A percentile compares a stretch with the other conserved stretches of the same genome.
Conservation (phyloP, 2,329 filamentous ascomycete genomes). For the Colletotrichum sp. region DNA sequence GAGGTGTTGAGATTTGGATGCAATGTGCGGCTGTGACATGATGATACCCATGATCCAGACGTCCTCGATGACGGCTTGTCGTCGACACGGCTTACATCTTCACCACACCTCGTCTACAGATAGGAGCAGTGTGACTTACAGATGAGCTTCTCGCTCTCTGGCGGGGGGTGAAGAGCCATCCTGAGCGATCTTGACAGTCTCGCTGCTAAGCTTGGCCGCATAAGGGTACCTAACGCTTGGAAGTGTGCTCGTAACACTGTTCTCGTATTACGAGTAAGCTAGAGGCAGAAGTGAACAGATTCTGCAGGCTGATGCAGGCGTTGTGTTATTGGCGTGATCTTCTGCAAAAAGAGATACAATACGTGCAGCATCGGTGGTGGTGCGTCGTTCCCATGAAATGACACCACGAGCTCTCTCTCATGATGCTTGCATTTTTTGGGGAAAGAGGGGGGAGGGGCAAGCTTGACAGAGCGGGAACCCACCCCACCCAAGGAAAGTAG, state of each 20-base stretch:
- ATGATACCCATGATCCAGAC: neutral
- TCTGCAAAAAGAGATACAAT: neutral
- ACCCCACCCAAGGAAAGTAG: constrained; percentile 9
- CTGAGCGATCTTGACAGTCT: constrained; percentile 24
- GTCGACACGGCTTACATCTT: neutral
- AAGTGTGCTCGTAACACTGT: neutral
- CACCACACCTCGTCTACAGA: neutral
- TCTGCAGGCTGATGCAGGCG: neutral
- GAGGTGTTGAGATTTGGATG: neutral
- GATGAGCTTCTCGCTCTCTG: constrained; percentile 49
- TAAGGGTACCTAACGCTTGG: neutral
- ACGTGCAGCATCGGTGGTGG: neutral
- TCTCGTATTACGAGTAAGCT: neutral
- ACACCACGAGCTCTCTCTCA: constrained; percentile 1
- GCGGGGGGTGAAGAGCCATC: constrained; percentile 50
- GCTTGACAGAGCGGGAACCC: neutral
- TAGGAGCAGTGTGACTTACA: constrained; percentile 39
- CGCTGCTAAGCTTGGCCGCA: constrained; percentile 5
- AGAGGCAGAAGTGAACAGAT: neutral
- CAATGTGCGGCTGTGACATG: neutral
- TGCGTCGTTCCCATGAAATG: constrained; percentile 3
- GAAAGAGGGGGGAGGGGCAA: constrained; percentile 8
- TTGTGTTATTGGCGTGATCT: neutral
- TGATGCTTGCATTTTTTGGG: constrained; percentile 9
- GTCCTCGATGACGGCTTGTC: neutral